Evolutionary conservation across 306 rosid genomes (phyloP), one percentile per base, ranked within the genome.

Genomic region (Pyrus pyrifolia): DNA sequence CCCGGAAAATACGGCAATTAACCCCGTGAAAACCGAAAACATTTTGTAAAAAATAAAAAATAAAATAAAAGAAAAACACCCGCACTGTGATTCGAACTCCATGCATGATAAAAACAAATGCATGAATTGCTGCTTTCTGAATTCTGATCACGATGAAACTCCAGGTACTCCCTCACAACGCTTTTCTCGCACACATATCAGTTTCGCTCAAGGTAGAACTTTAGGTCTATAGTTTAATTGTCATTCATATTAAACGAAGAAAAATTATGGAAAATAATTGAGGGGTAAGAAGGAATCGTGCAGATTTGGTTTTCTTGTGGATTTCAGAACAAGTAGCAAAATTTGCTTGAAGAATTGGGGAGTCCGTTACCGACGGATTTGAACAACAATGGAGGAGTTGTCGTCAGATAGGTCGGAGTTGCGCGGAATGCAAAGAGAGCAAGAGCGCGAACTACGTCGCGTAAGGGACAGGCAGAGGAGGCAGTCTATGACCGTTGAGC

Each of bases 401-500:
- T 35, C 60, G 60, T 62, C 72, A 6, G 86, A 82, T 77, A 85
- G 85, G 73, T 79, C 59, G 10, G 93, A 84, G 45, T 8, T 76
- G 45, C 51, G 85, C 44, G 88, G 83, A 78, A 74, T 77, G 81
- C 89, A 83, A 40, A 85, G 91, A 53, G 98, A 91, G 53, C 87
- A 84, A 74, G 98, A 91, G 71, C 82, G 93, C 51, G 93, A 89
- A 72, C 89, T 96, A 46, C 85, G 98, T 6, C 91, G 98, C 1
- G 66, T 89, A 11, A 83, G 97, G 22, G 98, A 93, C 77, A 72
- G 93, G 63, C 85, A 91, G 49, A 89, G 96, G 80, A 83, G 98
- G 76, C 95, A 87, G 61, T 83, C 97, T 3, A 93, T 91, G 98
- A 91, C 89, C 12, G 72, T 84, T 55, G 98, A 93, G 57, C 98